A percentile compares a stretch with the other conserved stretches of the same genome.
phyloP scores from a whole-genome alignment of 1,284 basidiomycete genomes.

The Sporisorium scitamineum region DNA sequence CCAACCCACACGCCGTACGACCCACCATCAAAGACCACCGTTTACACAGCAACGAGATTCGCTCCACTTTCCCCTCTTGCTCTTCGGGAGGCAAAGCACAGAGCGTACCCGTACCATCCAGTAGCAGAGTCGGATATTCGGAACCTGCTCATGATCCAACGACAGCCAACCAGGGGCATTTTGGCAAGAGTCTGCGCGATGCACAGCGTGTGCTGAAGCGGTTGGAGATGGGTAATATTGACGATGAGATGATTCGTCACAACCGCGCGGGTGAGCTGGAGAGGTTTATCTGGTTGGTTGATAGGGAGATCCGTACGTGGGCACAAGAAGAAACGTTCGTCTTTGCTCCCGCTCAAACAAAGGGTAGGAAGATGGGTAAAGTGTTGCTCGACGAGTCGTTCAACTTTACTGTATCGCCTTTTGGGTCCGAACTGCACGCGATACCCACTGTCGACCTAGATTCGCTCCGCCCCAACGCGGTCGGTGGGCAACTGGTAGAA shows the following conservation, averaged over 20 bases:
- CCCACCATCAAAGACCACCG: slow-evolving; percentile 53
- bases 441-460: slow-evolving; percentile 15
- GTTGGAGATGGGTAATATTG: slow-evolving; percentile 30
- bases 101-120: slow-evolving; percentile 16
- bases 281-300: slow-evolving; percentile 48
- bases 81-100: slow-evolving; percentile 1
- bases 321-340: slow-evolving; percentile 38
- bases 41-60: slow-evolving; percentile 48
- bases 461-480: neutral
- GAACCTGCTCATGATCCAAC: slow-evolving; percentile 32
- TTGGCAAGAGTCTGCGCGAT: slow-evolving; percentile 50
- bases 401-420: slow-evolving; percentile 12
- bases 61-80: slow-evolving; percentile 36
- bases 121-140: slow-evolving; percentile 9
- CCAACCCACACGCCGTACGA: slow-evolving; percentile 54
- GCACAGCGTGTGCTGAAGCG: slow-evolving; percentile 53
- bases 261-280: slow-evolving; percentile 37
- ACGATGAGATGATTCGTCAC: slow-evolving; percentile 22
- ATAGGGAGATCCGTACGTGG: slow-evolving; percentile 51
- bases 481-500: slow-evolving; percentile 38
- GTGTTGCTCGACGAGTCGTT: slow-evolving; percentile 25
- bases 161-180: slow-evolving; percentile 51
- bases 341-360: neutral
- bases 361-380: slow-evolving; percentile 12
- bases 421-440: neutral